phyloP scores from a whole-genome alignment of 495 filamentous ascomycete species.

The Penicillium manginii region DNA sequence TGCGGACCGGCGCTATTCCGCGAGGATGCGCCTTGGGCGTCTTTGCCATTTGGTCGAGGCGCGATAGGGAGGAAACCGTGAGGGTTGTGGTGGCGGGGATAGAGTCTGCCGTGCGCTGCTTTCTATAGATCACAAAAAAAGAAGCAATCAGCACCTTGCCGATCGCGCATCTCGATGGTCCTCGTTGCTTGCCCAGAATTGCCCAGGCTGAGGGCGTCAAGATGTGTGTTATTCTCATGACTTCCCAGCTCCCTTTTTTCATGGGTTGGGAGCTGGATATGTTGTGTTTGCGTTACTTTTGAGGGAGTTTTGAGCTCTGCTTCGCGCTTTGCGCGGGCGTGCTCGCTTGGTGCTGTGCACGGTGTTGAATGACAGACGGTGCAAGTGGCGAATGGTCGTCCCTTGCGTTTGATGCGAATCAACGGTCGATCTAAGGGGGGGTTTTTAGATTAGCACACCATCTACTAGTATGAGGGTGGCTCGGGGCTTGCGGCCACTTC shows the following conservation, averaged over 20 bases:
- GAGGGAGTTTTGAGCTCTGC: slow-evolving; percentile 67
- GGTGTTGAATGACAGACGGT: slow-evolving; percentile 88
- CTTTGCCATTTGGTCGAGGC: slow-evolving; percentile 30
- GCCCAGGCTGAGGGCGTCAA: slow-evolving; percentile 23
- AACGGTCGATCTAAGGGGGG: slow-evolving; percentile 77
- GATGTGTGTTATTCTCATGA: slow-evolving; percentile 20
- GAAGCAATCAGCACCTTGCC: slow-evolving; percentile 40
- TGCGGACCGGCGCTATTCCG: slow-evolving; percentile 5
- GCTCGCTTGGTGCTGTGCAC: slow-evolving; percentile 86
- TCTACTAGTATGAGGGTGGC: neutral
- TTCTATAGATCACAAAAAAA: slow-evolving; percentile 37
- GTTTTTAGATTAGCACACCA: slow-evolving; percentile 1
- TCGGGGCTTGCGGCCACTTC: neutral
- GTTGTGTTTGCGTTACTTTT: slow-evolving; percentile 40
- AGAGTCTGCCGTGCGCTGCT: slow-evolving; percentile 36
- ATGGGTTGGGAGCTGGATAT: neutral
- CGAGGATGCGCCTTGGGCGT: neutral
- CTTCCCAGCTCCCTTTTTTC: neutral
- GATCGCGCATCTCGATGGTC: slow-evolving; percentile 28
- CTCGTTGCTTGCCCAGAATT: slow-evolving; percentile 14
- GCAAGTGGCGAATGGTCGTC: slow-evolving; percentile 95
- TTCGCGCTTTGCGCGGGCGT: slow-evolving; percentile 92
- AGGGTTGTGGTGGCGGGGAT: slow-evolving; percentile 32
- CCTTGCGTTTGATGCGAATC: slow-evolving; percentile 95
- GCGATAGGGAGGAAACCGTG: slow-evolving; percentile 43